A percentile compares a stretch with the other conserved stretches of the same genome.
phyloP scores from a whole-genome alignment of 192 early-diverging fungal genomes.

The Phlyctochytrium bullatum region DNA sequence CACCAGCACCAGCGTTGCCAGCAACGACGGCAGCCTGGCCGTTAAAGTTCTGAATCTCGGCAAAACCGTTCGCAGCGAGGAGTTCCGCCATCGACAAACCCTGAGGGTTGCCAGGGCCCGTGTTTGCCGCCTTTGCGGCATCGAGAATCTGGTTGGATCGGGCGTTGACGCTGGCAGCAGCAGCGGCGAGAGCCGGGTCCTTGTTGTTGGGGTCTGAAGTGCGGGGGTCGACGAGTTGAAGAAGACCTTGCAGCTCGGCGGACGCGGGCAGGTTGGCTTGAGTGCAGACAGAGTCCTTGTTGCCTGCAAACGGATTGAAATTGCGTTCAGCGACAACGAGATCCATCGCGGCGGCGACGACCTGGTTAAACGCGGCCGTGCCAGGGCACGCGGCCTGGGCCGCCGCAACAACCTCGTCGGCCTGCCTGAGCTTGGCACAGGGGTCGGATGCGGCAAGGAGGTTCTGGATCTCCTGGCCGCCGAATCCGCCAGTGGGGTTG shows the following conservation, averaged over 20 bases:
- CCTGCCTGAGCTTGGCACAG: neutral
- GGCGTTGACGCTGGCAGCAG: slow-evolving; percentile 11
- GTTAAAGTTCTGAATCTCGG: neutral
- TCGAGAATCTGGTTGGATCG: slow-evolving; percentile 2
- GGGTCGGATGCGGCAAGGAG: neutral
- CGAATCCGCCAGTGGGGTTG: slow-evolving; percentile 13
- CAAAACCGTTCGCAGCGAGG: neutral
- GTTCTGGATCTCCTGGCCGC: slow-evolving; percentile 19
- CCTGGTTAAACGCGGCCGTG: neutral
- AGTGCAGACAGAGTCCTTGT: slow-evolving; percentile 16
- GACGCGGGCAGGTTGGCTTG: neutral
- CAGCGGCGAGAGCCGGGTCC: neutral
- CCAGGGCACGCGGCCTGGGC: neutral
- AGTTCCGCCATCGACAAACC: slow-evolving; percentile 25
- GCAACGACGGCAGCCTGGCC: neutral
- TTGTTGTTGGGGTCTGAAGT: slow-evolving; percentile 10
- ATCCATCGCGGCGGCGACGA: neutral
- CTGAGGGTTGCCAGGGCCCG: slow-evolving; percentile 9
- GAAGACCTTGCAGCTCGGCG: neutral
- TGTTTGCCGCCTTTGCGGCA: slow-evolving; percentile 16
- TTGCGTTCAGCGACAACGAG: neutral
- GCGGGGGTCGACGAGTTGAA: slow-evolving; percentile 15
- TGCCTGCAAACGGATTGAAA: neutral
- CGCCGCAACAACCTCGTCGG: neutral
- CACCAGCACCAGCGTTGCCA: neutral